Conservation (phyloP, 108 stramenopile genomes). For the Pseudonitzschia delicatissima region DNA sequence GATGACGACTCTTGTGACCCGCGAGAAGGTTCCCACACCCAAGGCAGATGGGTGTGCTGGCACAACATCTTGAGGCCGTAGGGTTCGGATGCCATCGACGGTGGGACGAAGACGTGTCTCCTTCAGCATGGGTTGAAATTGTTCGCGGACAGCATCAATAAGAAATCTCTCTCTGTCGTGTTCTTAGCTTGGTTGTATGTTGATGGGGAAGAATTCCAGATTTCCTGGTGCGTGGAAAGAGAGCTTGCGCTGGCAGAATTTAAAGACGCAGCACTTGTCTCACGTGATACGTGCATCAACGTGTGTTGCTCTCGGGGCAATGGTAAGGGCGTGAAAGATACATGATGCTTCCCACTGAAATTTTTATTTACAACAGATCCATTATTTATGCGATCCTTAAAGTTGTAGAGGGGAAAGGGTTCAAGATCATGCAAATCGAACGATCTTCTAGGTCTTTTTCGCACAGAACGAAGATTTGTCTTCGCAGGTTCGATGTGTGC, state of each 20-base stretch:
- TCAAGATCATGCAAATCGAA: too few relatives aligned
- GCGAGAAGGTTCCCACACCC: conserved; percentile 60
- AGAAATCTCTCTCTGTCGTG: conserved; percentile 45
- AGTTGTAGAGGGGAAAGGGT: too few relatives aligned
- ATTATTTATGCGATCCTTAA: too few relatives aligned
- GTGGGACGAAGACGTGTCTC: background rate
- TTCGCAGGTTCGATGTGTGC: too few relatives aligned
- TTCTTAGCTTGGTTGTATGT: conserved; percentile 35
- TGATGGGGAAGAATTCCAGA: conserved; percentile 39
- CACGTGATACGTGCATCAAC: too few relatives aligned
- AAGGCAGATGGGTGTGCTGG: conserved; percentile 28
- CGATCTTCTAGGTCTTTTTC: too few relatives aligned
- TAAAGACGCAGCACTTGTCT: conserved; percentile 44
- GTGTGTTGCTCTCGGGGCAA: too few relatives aligned
- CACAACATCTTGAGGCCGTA: background rate
- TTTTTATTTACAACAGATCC: too few relatives aligned
- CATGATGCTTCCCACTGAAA: too few relatives aligned
- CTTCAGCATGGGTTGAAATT: background rate
- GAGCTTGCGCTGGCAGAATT: conserved; percentile 27
- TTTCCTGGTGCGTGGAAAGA: conserved; percentile 12
- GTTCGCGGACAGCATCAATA: conserved; percentile 35
- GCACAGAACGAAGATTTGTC: too few relatives aligned
- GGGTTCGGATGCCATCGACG: background rate
- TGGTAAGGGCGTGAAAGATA: too few relatives aligned
- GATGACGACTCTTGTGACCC: conserved; percentile 33